Base-by-base conservation (phyloP, 768 basidiomycete species). In the Auriculariales sp. region DNA sequence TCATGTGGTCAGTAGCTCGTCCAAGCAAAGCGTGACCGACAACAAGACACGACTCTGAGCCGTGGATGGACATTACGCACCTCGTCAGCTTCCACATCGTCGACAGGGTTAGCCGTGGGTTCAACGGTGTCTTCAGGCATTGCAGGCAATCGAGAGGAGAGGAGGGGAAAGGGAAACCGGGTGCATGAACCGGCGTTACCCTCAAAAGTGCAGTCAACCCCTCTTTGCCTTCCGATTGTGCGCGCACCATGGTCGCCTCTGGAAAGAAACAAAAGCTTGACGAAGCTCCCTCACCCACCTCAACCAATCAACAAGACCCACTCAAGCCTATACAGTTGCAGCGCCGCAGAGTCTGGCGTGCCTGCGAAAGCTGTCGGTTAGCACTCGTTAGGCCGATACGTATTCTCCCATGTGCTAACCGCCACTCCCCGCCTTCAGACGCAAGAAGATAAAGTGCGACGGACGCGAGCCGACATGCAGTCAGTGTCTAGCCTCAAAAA, bases 401-500 rank as follows among this genome's bases (percentile, higher is more conserved):
- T 47, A 22, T 33, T 28, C 27, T 45, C 46, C 29, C 48, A 11
- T 36, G 28, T 17, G 29, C 54, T 55, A 49, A 56, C 57, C 31
- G 51, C 56, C 46, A 30, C 30, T 17, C 25, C 48, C 53, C 59
- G 33, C 51, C 35, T 47, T 29, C 62, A 88, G 88, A 54, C 79
- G 86, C 56, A 90, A 90, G 77, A 91, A 91, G 73, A 89, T 91
- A 62, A 91, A 91, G 63, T 91, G 88, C 65, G 88, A 91, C 67
- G 88, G 88, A 55, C 75, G 70, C 58, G 88, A 91, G 61, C 88
- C 88, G 11, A 83, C 81, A 10, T 91, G 88, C 57, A 81, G 84
- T 0, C 88, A 90, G 59, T 91, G 88, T 60, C 62, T 75, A 15
- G 67, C 76, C 35, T 82, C 85, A 5, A 78, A 77, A 42, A 81